Conservation (phyloP, 164 flowering plant genomes). For the Macadamia tetraphylla region DNA sequence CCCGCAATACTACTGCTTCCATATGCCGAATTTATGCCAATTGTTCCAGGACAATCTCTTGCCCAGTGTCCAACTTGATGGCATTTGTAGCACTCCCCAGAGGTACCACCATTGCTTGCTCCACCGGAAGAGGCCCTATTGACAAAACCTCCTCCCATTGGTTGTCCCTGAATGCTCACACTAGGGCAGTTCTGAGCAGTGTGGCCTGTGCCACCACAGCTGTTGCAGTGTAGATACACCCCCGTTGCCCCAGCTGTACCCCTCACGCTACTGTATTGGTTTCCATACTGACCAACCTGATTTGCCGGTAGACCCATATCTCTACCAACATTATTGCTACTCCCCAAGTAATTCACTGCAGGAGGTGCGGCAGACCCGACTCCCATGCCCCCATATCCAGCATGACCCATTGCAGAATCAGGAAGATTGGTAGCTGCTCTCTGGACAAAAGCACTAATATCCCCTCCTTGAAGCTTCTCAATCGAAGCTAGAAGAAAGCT, state of each 20-base stretch:
- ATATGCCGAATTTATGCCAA: constrained; percentile 30
- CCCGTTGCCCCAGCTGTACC: constrained; percentile 20
- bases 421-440: constrained; percentile 20
- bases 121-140: constrained; percentile 21
- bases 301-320: constrained; percentile 24
- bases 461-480: constrained; percentile 40
- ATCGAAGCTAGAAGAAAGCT: constrained; percentile 53
- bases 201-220: constrained; percentile 69
- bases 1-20: constrained; percentile 25
- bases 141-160: constrained; percentile 33
- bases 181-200: constrained; percentile 64
- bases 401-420: constrained; percentile 20
- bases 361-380: constrained; percentile 22
- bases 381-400: constrained; percentile 27
- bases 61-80: constrained; percentile 82
- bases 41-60: constrained; percentile 53
- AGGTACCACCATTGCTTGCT: constrained; percentile 21
- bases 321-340: constrained; percentile 14
- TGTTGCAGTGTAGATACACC: constrained; percentile 33
- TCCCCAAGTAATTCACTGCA: constrained; percentile 21
- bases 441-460: constrained; percentile 17
- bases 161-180: constrained; percentile 36
- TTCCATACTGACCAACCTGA: constrained; percentile 47
- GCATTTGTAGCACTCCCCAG: constrained; percentile 66
- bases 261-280: constrained; percentile 37